phyloP scores from a whole-genome alignment of 1,284 basidiomycete genomes.

The Wallemia hederae region DNA sequence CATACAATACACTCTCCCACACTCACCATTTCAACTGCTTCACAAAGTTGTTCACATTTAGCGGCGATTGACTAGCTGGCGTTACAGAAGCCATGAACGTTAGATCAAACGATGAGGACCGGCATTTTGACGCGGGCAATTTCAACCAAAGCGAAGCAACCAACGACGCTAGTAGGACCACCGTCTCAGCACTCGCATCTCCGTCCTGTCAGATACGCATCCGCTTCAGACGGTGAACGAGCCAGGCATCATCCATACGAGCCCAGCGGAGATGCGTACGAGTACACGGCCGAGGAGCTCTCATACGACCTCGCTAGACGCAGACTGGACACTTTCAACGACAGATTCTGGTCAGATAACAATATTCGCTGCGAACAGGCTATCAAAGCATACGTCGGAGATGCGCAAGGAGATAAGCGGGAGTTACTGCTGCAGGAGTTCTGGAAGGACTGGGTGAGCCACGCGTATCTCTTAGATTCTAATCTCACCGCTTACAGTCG shows the following conservation, averaged over 20 bases:
- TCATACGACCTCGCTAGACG: not conserved
- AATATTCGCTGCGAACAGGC: not conserved
- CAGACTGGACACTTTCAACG: not conserved
- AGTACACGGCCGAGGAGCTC: not conserved
- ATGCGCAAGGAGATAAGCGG: not conserved
- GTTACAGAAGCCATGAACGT: not conserved
- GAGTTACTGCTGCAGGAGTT: not conserved
- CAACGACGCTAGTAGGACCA: not conserved
- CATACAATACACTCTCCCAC: not conserved
- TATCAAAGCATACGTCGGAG: not conserved
- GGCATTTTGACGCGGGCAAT: not conserved
- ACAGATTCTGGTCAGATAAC: not conserved
- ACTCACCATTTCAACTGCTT: constrained; percentile 1
- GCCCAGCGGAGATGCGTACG: not conserved
- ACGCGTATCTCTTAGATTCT: not conserved
- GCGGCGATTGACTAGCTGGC: not conserved
- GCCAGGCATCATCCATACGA: not conserved
- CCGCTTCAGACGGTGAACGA: not conserved
- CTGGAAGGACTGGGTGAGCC: constrained; percentile 1
- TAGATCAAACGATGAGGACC: not conserved
- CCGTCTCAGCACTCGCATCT: not conserved
- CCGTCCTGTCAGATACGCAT: not conserved
- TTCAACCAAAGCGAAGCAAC: not conserved
- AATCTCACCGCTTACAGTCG: no score
- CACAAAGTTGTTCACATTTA: not conserved